Percentiles rank a stretch among this genome's conserved stretches.
phyloP scores from a whole-genome alignment of 2,329 filamentous ascomycete genomes.

The Trichoderma sp. region DNA sequence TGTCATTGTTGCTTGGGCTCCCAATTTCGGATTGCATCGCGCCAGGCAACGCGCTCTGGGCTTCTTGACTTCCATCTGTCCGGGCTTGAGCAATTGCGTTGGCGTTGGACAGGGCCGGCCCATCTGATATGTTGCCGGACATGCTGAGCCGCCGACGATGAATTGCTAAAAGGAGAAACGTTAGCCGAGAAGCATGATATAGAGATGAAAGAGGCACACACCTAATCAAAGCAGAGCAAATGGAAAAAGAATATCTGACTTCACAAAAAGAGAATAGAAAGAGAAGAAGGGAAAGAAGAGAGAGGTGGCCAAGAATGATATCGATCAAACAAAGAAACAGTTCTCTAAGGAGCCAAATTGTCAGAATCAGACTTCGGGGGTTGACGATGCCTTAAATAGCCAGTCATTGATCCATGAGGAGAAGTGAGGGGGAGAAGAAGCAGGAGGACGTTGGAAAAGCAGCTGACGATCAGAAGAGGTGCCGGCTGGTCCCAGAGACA shows the following conservation, averaged over 20 bases:
- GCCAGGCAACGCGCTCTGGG: not conserved
- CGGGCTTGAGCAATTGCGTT: not conserved
- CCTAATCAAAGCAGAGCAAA: not conserved
- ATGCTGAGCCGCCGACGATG: not conserved
- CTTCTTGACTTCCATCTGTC: not conserved
- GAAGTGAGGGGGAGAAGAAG: not conserved
- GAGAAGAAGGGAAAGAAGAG: not conserved
- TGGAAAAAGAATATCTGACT: not conserved
- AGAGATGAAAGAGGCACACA: not conserved
- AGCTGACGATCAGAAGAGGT: not conserved
- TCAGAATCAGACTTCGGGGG: not conserved
- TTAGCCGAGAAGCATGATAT: not conserved
- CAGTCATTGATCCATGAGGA: not conserved
- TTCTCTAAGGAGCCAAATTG: not conserved
- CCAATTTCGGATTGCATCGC: not conserved
- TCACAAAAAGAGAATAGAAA: not conserved
- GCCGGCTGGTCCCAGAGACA: not conserved
- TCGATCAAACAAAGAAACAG: not conserved
- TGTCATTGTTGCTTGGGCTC: not conserved
- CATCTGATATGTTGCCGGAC: not conserved
- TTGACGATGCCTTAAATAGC: not conserved
- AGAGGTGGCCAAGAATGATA: not conserved
- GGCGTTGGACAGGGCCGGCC: not conserved
- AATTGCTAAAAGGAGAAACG: not conserved
- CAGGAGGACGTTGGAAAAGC: not conserved